Conservation (phyloP, 495 filamentous ascomycete genomes). For the Sordaria brevicollis region DNA sequence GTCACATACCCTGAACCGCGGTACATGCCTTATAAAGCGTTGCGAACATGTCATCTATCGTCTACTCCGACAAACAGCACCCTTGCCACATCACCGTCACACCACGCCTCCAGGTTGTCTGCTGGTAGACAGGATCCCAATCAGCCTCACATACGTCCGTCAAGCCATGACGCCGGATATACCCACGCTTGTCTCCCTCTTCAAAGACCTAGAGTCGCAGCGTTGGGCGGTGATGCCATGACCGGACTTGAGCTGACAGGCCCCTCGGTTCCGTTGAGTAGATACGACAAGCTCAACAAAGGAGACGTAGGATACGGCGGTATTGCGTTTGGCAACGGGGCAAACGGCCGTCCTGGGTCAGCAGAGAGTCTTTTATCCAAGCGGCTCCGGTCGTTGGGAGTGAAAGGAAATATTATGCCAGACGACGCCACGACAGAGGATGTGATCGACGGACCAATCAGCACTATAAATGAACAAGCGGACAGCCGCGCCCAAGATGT, state of each 20-base stretch:
- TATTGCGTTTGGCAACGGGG: conserved; percentile 33
- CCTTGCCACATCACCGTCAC: not conserved
- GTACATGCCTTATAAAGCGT: conserved; percentile 75
- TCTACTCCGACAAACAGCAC: not conserved
- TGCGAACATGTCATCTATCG: conserved; percentile 11
- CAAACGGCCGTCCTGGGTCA: conserved; percentile 11
- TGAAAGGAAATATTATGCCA: conserved; percentile 6
- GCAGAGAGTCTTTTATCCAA: conserved; percentile 36
- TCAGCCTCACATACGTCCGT: not conserved
- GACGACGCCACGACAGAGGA: not conserved
- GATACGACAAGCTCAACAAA: conserved; percentile 58
- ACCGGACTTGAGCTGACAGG: conserved; percentile 8
- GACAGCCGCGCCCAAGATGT: not conserved
- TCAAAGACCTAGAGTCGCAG: not conserved
- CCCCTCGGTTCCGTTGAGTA: conserved; percentile 39
- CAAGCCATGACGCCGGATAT: not conserved
- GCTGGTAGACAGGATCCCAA: not conserved
- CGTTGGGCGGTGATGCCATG: conserved; percentile 4
- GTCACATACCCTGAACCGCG: conserved; percentile 80
- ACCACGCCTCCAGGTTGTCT: not conserved
- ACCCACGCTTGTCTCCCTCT: not conserved
- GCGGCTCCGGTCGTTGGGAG: conserved; percentile 31
- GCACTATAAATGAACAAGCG: not conserved
- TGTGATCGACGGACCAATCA: not conserved
- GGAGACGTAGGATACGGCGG: conserved; percentile 60